Conservation (phyloP, 352 stramenopile genomes). For the Phytophthora macrochlamydospora region DNA sequence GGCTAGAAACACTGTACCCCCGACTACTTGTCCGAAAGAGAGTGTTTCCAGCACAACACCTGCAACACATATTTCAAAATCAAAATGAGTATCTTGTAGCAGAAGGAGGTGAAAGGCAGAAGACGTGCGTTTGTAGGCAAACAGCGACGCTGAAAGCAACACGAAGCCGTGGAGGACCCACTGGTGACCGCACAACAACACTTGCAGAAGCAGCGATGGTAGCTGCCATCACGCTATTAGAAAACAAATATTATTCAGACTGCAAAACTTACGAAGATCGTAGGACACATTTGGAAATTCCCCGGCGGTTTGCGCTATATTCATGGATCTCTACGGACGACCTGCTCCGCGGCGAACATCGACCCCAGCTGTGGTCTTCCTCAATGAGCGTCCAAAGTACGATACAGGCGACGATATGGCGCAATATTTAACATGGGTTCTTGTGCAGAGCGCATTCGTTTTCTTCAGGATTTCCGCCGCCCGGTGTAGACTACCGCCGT, state of each 20-base stretch:
- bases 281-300: no score
- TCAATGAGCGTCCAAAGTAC: conserved; percentile 47
- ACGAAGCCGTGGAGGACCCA: conserved; percentile 73
- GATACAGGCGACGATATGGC: not conserved
- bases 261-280: conserved; percentile 11
- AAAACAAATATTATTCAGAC: conserved; percentile 7
- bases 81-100: not conserved
- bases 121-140: conserved; percentile 73
- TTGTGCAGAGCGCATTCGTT: conserved; percentile 32
- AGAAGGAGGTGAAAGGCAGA: not conserved
- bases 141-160: conserved; percentile 47
- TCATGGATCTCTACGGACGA: conserved; percentile 56
- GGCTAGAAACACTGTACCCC: conserved; percentile 66
- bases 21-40: conserved; percentile 51
- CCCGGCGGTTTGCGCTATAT: not conserved
- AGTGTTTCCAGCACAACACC: conserved; percentile 55
- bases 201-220: conserved; percentile 60
- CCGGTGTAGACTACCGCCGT: not conserved
- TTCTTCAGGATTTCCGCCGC: conserved; percentile 31
- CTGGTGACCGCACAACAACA: conserved; percentile 74
- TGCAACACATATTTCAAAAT: conserved; percentile 8
- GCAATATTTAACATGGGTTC: no score
- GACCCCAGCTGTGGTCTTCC: conserved; percentile 37
- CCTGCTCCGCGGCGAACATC: conserved; percentile 32
- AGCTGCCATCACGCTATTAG: conserved; percentile 30